Evolutionary conservation across 2,329 filamentous ascomycete genomes (phyloP), one percentile per base, ranked within the genome.

Genomic region (Dothistroma pini): DNA sequence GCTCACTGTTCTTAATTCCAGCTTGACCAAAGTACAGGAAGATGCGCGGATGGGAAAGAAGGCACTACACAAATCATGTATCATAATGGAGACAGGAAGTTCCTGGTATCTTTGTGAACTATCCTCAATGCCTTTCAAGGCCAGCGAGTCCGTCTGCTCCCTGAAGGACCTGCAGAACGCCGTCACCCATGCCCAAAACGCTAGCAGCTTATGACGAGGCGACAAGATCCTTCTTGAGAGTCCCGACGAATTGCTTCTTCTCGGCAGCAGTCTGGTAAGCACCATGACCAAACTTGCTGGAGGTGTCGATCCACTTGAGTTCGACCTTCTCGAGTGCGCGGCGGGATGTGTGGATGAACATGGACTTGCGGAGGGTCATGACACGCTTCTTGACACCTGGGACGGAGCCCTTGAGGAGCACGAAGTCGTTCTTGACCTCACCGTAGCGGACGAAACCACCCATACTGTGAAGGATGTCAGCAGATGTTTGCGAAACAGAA

Each of bases 301-400:
- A 97, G 75, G 95, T 99, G 78, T 99, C 95, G 89, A 99, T 99
- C 95, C 95, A 99, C 85, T 99, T 99, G 85, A 99, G 90, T 78
- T 93, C 91, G 80, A 97, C 90, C 91, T 99, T 97, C 89, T 99
- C 95, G 77, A 96, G 86, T 60, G 95, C 91, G 80, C 89, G 92
- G 79, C 95, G 87, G 77, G 90, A 96, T 74, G 93, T 97, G 87
- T 99, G 95, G 67, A 84, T 86, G 87, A 95, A 97, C 87, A 99
- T 95, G 72, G 93, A 96, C 87, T 97, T 99, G 81, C 95, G 90
- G 75, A 99, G 90, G 72, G 95, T 99, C 85, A 97, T 90, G 79
- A 99, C 88, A 79, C 95, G 89, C 93, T 99, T 99, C 93, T 97
- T 97, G 78, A 92, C 88, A 89, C 95, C 95, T 68, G 95, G 95